Conservation (phyloP, 805 yeast species). For the Zygosaccharomyces bailii region DNA sequence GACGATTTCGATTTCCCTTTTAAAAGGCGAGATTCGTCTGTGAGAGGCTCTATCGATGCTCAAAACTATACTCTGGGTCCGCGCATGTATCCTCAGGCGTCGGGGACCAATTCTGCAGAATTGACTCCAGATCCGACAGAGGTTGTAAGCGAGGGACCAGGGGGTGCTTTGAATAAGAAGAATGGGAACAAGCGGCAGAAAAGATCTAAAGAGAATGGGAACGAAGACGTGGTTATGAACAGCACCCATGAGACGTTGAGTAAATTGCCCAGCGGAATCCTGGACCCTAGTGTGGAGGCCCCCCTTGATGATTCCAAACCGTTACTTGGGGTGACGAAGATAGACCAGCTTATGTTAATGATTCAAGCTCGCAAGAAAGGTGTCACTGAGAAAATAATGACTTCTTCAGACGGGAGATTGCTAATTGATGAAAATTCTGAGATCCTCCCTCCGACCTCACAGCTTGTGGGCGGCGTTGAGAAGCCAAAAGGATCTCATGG, state of each 20-base stretch:
- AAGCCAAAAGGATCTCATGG: conserved; percentile 45
- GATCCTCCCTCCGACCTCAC: conserved; percentile 56
- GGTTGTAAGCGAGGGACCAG: conserved; percentile 11
- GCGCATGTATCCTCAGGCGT: conserved; percentile 9
- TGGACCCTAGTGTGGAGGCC: conserved; percentile 46
- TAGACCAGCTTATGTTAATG: conserved; percentile 86
- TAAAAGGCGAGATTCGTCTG: conserved; percentile 34
- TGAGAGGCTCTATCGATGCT: conserved; percentile 26
- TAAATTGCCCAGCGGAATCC: conserved; percentile 22
- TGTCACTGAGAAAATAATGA: conserved; percentile 57
- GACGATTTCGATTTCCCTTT: conserved; percentile 35
- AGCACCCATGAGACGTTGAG: conserved; percentile 21
- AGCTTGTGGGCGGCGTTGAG: conserved; percentile 76
- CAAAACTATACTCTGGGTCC: conserved; percentile 21
- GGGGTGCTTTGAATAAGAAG: conserved; percentile 8
- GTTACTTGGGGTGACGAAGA: conserved; percentile 78
- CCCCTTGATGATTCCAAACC: conserved; percentile 62
- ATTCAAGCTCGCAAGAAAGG: conserved; percentile 86
- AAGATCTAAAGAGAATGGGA: conserved; percentile 6
- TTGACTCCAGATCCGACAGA: conserved; percentile 10
- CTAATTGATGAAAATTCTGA: conserved; percentile 47
- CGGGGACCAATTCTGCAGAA: conserved; percentile 5
- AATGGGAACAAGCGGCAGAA: conserved; percentile 9
- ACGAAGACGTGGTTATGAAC: conserved; percentile 17
- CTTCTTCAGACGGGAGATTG: conserved; percentile 67